Conservation (phyloP, 257 asterid species). For the Parsonsia alboflavescens region DNA sequence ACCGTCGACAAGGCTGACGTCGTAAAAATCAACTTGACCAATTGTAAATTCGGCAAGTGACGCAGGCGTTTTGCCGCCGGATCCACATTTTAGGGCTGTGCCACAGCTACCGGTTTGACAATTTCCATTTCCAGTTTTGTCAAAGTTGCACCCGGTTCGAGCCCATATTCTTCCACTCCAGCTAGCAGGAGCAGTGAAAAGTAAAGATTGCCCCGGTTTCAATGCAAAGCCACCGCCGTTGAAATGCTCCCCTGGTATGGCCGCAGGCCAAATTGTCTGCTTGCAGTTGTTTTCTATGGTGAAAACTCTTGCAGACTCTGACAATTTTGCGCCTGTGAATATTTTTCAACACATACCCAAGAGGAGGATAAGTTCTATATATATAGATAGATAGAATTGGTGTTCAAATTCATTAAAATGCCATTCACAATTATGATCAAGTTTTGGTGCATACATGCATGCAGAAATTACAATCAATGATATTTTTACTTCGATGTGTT, state of each 20-base stretch:
- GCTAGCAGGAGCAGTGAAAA: conserved; percentile 63
- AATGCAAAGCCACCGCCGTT: conserved; percentile 77
- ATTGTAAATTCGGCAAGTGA: conserved; percentile 88
- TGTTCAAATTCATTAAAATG: no score
- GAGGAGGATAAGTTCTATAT: no score
- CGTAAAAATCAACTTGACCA: conserved; percentile 58
- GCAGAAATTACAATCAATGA: no score
- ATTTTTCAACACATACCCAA: no score
- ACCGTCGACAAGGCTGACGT: conserved; percentile 91
- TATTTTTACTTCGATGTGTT: no score
- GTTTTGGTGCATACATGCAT: no score
- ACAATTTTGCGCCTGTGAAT: conserved; percentile 36
- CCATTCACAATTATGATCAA: no score
- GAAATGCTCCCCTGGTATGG: conserved; percentile 63
- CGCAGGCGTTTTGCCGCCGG: conserved; percentile 67
- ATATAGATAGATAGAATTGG: no score
- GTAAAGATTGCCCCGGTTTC: conserved; percentile 43
- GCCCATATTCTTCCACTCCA: conserved; percentile 93
- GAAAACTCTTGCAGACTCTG: conserved; percentile 58
- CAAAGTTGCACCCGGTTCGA: conserved; percentile 85
- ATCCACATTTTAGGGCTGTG: conserved; percentile 50
- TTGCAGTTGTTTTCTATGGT: conserved; percentile 71
- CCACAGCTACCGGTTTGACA: conserved; percentile 85
- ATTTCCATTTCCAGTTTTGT: conserved; percentile 58
- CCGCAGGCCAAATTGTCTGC: conserved; percentile 90